phyloP scores from a whole-genome alignment of 306 rosid species.

The Acacia confusa region DNA sequence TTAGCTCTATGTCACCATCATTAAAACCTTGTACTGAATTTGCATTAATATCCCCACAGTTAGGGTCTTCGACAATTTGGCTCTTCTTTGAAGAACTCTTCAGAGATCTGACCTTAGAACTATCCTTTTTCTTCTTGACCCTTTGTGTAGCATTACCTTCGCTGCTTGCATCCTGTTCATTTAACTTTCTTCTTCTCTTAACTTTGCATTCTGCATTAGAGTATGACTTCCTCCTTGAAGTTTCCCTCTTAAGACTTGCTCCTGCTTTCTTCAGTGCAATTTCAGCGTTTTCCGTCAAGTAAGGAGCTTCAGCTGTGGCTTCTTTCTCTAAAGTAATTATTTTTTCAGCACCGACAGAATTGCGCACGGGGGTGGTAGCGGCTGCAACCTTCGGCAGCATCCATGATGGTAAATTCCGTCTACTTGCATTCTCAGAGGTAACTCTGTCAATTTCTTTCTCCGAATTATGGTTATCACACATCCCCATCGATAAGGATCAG shows the following conservation, averaged over 20 bases:
- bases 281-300: constrained; percentile 19
- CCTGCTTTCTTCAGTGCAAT: constrained; percentile 16
- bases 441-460: constrained; percentile 32
- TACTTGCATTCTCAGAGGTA: constrained; percentile 44
- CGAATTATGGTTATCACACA: constrained; percentile 10
- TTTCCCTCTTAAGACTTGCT: constrained; percentile 31
- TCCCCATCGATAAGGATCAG: neutral
- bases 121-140: constrained; percentile 37
- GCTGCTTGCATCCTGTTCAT: constrained; percentile 28
- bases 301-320: constrained; percentile 15
- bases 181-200: constrained; percentile 38
- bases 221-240: constrained; percentile 34
- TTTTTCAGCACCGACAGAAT: constrained; percentile 35
- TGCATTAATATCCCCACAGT: constrained; percentile 29
- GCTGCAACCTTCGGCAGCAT: constrained; percentile 56
- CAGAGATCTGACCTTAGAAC: constrained; percentile 24
- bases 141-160: constrained; percentile 13
- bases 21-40: constrained; percentile 33
- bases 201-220: constrained; percentile 33
- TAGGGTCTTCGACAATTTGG: constrained; percentile 31
- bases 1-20: constrained; percentile 58
- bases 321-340: constrained; percentile 29
- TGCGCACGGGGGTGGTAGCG: constrained; percentile 33
- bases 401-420: constrained; percentile 75
- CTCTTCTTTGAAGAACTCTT: constrained; percentile 35